These are phyloP conservation scores for Saccharomycopsis microspora DNA, from an alignment of 805 yeast genomes.

Conservation along the genomic window DNA sequence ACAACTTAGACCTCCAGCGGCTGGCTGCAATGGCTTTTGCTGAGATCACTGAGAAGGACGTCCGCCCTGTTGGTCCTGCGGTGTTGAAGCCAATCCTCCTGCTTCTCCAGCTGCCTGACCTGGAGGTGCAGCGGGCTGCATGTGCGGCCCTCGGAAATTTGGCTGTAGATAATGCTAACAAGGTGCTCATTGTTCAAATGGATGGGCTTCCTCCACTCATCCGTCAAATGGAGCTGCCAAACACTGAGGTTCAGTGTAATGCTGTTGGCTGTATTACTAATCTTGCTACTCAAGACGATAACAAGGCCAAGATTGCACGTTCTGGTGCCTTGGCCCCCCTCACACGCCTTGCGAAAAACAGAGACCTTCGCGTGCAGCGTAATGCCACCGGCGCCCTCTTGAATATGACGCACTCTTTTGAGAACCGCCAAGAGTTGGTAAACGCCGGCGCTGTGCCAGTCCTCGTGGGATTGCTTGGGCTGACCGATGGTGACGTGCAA, in stretches of 20 bases:
- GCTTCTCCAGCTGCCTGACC: constrained; percentile 73
- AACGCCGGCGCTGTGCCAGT: constrained; percentile 98
- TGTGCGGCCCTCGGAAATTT: constrained; percentile 98
- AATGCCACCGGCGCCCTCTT: constrained; percentile 97
- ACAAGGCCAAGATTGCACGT: constrained; percentile 90
- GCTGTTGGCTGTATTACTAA: constrained; percentile 99
- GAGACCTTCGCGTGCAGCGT: constrained; percentile 92
- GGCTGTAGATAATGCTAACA: constrained; percentile 94
- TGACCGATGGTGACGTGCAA: constrained; percentile 92
- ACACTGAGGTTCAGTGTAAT: constrained; percentile 96
- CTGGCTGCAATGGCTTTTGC: constrained; percentile 98
- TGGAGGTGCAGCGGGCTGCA: constrained; percentile 96
- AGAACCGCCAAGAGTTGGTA: constrained; percentile 91
- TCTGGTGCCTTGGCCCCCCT: constrained; percentile 93
- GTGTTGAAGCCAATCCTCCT: constrained; percentile 90
- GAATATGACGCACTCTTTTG: constrained; percentile 96
- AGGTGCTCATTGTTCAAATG: constrained; percentile 89
- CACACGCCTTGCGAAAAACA: constrained; percentile 87
- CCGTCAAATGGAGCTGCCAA: constrained; percentile 94
- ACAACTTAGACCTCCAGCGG: constrained; percentile 87
- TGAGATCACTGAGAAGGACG: constrained; percentile 94
- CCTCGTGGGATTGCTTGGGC: constrained; percentile 72
- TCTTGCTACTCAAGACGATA: constrained; percentile 95
- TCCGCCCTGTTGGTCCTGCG: constrained; percentile 79
- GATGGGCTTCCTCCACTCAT: constrained; percentile 95